These are phyloP conservation scores for Russula earlei DNA, from an alignment of 768 basidiomycete genomes.

Conservation along the genomic window DNA sequence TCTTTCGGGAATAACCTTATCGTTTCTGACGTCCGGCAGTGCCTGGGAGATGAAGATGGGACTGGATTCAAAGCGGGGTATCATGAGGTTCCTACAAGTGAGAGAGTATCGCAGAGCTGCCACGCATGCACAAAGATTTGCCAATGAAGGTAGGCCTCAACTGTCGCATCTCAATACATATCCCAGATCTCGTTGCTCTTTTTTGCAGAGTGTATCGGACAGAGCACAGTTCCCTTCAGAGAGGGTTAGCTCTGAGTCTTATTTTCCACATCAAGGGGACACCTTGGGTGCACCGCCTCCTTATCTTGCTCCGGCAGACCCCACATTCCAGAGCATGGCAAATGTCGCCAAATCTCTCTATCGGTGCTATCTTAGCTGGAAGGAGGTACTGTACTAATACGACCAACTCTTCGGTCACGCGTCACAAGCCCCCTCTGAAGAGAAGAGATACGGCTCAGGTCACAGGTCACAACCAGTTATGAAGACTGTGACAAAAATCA, in stretches of 20 bases:
- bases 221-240: neutral
- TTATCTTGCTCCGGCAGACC: neutral
- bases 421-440: too few relatives aligned
- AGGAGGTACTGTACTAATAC: too few relatives aligned
- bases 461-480: too few relatives aligned
- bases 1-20: neutral
- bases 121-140: neutral
- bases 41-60: neutral
- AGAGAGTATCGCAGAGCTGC: constrained; percentile 8
- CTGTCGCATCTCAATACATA: neutral
- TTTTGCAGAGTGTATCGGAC: neutral
- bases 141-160: neutral
- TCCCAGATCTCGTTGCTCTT: neutral
- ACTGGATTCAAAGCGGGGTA: neutral
- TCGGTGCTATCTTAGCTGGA: neutral
- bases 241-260: neutral
- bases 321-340: neutral
- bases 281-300: neutral
- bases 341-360: neutral
- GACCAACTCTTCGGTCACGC: too few relatives aligned
- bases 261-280: neutral
- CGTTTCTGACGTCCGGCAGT: neutral
- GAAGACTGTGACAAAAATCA: too few relatives aligned
- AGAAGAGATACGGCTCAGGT: too few relatives aligned
- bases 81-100: neutral